Conservation (phyloP, 257 asterid genomes). For the Solanum pennellii region DNA sequence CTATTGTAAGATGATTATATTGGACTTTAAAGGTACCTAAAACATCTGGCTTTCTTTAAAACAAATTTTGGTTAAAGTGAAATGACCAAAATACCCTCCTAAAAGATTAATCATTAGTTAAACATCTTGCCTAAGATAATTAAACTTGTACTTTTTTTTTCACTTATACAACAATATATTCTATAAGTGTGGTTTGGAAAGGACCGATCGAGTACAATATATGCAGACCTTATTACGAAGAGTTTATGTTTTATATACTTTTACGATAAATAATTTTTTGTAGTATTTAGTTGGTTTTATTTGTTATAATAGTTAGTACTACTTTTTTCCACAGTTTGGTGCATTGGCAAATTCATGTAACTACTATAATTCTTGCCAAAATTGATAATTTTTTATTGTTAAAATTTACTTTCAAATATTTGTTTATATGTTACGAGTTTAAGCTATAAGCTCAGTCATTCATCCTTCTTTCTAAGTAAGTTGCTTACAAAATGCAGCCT, state of each 20-base stretch:
- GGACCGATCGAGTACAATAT: too few relatives aligned
- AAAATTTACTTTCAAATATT: background rate
- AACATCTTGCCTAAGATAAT: background rate
- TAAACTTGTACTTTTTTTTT: background rate
- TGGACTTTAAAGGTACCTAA: constrained; percentile 25
- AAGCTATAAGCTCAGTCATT: background rate
- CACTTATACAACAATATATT: background rate
- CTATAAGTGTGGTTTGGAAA: too few relatives aligned
- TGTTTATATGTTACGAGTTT: background rate
- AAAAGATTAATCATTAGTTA: background rate
- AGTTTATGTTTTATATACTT: background rate
- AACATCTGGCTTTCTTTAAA: constrained; percentile 21
- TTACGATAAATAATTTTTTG: background rate
- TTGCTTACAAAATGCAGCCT: background rate
- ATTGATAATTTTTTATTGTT: background rate
- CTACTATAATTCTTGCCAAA: constrained; percentile 8
- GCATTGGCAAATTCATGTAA: constrained; percentile 27
- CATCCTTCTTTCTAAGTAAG: background rate
- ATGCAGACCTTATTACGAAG: background rate
- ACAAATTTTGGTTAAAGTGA: constrained; percentile 12
- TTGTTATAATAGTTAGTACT: background rate
- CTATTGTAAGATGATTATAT: constrained; percentile 27
- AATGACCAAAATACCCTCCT: constrained; percentile 13
- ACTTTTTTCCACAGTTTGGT: constrained; percentile 44
- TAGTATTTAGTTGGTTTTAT: background rate